Percentiles rank a stretch among this genome's conserved stretches.
These are phyloP conservation scores for Epichloe hybrida DNA, from an alignment of 2,329 filamentous ascomycete genomes.

Conservation along the genomic window DNA sequence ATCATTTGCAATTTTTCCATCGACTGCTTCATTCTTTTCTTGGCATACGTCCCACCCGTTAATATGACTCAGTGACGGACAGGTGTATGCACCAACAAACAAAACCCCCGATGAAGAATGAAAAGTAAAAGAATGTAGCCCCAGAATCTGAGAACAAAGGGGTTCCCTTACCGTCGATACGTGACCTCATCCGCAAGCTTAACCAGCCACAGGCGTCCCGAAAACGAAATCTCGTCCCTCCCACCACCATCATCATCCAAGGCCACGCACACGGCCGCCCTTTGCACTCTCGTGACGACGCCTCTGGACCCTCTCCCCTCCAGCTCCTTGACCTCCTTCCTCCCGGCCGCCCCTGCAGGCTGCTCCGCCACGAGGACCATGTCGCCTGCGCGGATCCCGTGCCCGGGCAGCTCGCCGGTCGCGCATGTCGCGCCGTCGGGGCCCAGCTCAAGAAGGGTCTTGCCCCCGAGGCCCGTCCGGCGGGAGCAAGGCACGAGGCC, in stretches of 20 bases:
- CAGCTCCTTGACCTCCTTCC: conserved; percentile 56
- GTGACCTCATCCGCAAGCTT: conserved; percentile 58
- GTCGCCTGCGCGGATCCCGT: conserved; percentile 1
- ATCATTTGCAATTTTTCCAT: conserved; percentile 49
- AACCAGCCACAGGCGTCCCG: conserved; percentile 46
- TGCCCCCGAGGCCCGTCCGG: conserved; percentile 83
- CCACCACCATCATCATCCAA: conserved; percentile 52
- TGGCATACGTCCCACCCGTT: neutral
- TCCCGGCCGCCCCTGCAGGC: conserved; percentile 57
- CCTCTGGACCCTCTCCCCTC: conserved; percentile 56
- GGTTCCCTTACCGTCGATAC: conserved; percentile 34
- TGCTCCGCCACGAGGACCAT: conserved; percentile 67
- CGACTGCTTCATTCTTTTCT: conserved; percentile 43
- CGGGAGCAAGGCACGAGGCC: conserved; percentile 63
- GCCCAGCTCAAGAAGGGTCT: conserved; percentile 69
- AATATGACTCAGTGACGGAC: no score
- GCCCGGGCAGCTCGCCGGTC: no score
- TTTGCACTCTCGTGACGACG: conserved; percentile 53
- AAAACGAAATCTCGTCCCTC: conserved; percentile 32
- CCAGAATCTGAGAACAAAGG: no score
- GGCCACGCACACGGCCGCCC: conserved; percentile 48
- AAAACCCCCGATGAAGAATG: neutral
- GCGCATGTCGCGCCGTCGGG: conserved; percentile 54
- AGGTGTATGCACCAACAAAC: no score
- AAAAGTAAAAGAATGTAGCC: neutral